phyloP scores from a whole-genome alignment of 2,329 filamentous ascomycete genomes.

The Clonostachys rhizophaga region DNA sequence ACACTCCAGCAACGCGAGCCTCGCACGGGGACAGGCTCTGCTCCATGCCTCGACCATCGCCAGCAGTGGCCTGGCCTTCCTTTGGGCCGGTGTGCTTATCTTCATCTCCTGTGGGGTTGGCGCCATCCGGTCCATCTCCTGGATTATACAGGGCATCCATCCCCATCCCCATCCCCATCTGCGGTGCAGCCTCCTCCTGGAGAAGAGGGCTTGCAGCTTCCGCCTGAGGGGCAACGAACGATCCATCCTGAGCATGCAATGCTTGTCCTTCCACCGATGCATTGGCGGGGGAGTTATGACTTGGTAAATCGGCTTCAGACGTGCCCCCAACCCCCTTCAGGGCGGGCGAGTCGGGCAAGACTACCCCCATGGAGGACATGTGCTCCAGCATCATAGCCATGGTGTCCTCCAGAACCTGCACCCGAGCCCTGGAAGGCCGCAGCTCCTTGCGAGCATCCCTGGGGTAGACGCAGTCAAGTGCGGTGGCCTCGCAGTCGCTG shows the following conservation, averaged over 20 bases:
- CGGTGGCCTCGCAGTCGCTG: slow-evolving; percentile 18
- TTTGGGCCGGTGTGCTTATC: background rate
- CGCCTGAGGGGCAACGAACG: background rate
- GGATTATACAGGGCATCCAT: slow-evolving; percentile 3
- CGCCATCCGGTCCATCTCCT: too few species aligned
- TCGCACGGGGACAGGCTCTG: slow-evolving; percentile 19
- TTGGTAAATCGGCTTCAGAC: too few species aligned
- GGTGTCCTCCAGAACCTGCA: slow-evolving; percentile 20
- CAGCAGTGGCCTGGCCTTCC: background rate
- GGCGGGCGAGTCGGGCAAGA: slow-evolving; percentile 3
- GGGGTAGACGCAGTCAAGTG: slow-evolving; percentile 21
- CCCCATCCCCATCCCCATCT: slow-evolving; percentile 8
- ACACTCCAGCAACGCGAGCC: slow-evolving; percentile 24
- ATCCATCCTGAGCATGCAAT: too few species aligned
- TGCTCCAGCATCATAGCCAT: slow-evolving; percentile 20
- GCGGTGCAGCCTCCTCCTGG: slow-evolving; percentile 11
- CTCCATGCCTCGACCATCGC: slow-evolving; percentile 7
- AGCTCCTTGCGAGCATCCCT: slow-evolving; percentile 23
- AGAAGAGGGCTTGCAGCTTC: slow-evolving; percentile 8
- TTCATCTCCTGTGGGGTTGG: too few species aligned
- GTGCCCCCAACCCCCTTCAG: too few species aligned
- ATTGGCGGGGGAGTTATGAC: background rate
- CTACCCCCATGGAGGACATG: slow-evolving; percentile 22
- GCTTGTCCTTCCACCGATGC: background rate
- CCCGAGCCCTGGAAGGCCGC: slow-evolving; percentile 19